Conservation (phyloP, 148 eudicot species). For the Dysphania ambrosioides region DNA sequence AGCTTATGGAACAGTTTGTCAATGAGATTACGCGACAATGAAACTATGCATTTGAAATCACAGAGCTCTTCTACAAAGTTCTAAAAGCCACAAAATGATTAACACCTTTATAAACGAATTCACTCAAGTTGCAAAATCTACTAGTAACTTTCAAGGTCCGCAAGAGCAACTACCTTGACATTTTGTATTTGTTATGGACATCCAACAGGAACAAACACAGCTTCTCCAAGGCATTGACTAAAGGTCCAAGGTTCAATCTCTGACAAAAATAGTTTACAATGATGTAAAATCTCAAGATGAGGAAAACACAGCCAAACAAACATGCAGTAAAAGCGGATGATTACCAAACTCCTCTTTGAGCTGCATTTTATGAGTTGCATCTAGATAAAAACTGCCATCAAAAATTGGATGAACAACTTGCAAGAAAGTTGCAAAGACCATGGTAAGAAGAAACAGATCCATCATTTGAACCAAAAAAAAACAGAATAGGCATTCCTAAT, state of each 20-base stretch:
- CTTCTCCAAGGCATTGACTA: constrained; percentile 81
- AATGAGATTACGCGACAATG: too few species aligned
- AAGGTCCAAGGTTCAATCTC: constrained; percentile 94
- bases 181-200: constrained; percentile 82
- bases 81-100: neutral
- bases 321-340: constrained; percentile 18
- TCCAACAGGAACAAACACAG: constrained; percentile 95
- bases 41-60: neutral
- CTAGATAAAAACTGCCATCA: constrained; percentile 72
- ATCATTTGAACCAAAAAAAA: constrained; percentile 9
- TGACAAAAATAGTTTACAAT: constrained; percentile 26
- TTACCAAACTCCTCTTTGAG: constrained; percentile 87
- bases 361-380: constrained; percentile 63
- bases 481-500: neutral
- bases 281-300: neutral
- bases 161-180: constrained; percentile 46
- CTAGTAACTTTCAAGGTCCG: neutral
- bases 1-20: neutral
- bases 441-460: neutral
- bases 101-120: neutral
- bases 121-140: neutral
- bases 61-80: neutral
- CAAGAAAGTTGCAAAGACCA: constrained; percentile 13
- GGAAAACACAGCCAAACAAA: neutral
- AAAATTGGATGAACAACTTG: constrained; percentile 79